Base-by-base conservation (phyloP, 2,329 filamentous ascomycete genomes). In the Sporothrix inflata region DNA sequence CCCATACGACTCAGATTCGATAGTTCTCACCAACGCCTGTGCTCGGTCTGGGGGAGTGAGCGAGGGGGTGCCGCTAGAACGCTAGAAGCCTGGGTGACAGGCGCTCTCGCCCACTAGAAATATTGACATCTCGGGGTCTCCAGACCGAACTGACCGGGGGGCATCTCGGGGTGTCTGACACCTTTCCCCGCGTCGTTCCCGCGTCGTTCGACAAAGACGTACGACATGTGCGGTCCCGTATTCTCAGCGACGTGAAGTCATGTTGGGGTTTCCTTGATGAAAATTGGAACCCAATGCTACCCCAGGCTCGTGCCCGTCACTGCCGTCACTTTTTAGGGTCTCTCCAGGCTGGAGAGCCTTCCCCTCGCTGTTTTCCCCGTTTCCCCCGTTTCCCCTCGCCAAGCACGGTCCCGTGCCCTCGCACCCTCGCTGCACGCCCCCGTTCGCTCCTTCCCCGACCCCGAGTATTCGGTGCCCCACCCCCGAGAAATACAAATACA, bases 111-210 rank as follows among this genome's bases (percentile, higher is more conserved):
- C 60, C 21, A 2, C 42, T 34, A 49, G 27, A 9, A 47, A n/a
- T 8, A 14, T 27, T 34, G 45, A 34, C 11, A 67, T 40, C 53
- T 73, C 71, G 71, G 71, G 71, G 67, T 57, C 68, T 70, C 61
- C 60, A 70, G 51, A 70, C 67, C 71, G 67, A 73, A 55, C 2
- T 9, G 24, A 11, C 45, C 11, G 45, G 42, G 27, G 38, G 14
- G 21, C 14, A 19, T n/a, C 27, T 70, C 65, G 68, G 49, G 67
- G 66, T 53, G 30, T 45, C 38, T 69, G 66, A 30, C 66, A n/a
- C n/a, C 19, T 34, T 38, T 49, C 65, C 45, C 40, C 65, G 65
- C 27, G 45, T 49, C 45, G 11, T 51, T 14, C 24, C 49, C 24
- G 5, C n/a, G 21, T 14, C 42, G 16, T 45, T n/a, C 9, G 40